A percentile compares a stretch with the other conserved stretches of the same genome.
phyloP scores from a whole-genome alignment of 371 early-diverging fungal species.

The Phascolomyces articulosus region DNA sequence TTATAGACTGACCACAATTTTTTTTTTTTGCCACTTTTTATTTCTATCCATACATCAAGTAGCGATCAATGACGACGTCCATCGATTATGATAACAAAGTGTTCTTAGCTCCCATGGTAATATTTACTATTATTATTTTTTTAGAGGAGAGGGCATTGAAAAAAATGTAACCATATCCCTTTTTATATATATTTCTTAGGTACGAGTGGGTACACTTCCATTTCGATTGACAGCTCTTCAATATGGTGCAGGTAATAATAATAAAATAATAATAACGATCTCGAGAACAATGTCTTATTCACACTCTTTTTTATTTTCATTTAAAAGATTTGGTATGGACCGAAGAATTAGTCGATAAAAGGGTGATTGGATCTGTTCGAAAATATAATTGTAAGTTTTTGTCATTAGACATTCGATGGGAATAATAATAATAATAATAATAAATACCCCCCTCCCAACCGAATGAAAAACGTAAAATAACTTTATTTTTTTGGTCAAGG shows the following conservation, averaged over 20 bases:
- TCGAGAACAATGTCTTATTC: not conserved
- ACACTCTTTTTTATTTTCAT: not conserved
- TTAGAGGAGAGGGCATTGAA: not conserved
- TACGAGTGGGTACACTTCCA: slow-evolving; percentile 89
- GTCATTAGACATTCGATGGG: not conserved
- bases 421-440: too few species aligned
- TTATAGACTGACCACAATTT: too few species aligned
- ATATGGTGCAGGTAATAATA: slow-evolving; percentile 82
- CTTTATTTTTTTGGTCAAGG: slow-evolving; percentile 30
- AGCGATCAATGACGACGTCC: not conserved
- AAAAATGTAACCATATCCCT: not conserved
- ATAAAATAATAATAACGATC: not conserved
- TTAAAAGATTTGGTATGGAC: slow-evolving; percentile 85
- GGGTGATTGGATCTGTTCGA: slow-evolving; percentile 82
- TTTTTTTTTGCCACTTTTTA: too few species aligned
- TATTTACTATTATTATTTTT: not conserved
- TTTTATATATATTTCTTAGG: slow-evolving; percentile 32
- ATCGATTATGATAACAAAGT: slow-evolving; percentile 62
- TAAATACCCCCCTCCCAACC: too few species aligned
- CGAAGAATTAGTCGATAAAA: slow-evolving; percentile 90
- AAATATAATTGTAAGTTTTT: slow-evolving; percentile 63
- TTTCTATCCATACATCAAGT: too few species aligned
- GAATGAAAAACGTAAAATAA: too few species aligned
- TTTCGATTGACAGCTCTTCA: slow-evolving; percentile 82
- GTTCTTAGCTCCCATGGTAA: slow-evolving; percentile 92